Conservation (phyloP, 805 yeast species). For the Lachancea mirantina region DNA sequence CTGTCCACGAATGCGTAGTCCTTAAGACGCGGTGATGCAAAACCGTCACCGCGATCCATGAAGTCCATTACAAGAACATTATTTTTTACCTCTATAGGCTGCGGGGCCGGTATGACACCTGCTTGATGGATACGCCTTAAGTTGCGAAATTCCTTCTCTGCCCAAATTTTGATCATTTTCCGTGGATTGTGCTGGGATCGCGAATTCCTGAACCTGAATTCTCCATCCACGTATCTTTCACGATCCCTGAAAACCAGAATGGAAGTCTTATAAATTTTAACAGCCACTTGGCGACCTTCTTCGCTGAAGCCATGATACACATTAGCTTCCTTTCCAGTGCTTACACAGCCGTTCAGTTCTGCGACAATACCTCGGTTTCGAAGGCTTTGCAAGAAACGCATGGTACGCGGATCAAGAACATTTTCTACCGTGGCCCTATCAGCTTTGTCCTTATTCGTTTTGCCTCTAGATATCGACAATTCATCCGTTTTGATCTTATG, state of each 20-base stretch:
- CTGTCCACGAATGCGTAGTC: slow-evolving; percentile 71
- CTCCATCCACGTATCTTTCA: slow-evolving; percentile 94
- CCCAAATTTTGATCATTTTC: slow-evolving; percentile 97
- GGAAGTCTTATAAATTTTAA: slow-evolving; percentile 92
- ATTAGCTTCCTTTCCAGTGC: slow-evolving; percentile 98
- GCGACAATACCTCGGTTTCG: slow-evolving; percentile 79
- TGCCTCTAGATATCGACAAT: slow-evolving; percentile 46
- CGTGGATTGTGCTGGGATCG: slow-evolving; percentile 88
- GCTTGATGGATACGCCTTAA: slow-evolving; percentile 69
- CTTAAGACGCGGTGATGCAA: slow-evolving; percentile 83
- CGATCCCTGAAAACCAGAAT: slow-evolving; percentile 95
- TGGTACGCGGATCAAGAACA: slow-evolving; percentile 90
- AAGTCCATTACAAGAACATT: slow-evolving; percentile 96
- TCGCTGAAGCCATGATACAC: slow-evolving; percentile 73
- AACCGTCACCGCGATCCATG: slow-evolving; percentile 64
- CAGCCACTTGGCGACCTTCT: slow-evolving; percentile 59
- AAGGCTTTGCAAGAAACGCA: slow-evolving; percentile 71
- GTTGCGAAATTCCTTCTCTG: slow-evolving; percentile 94
- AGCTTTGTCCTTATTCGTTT: slow-evolving; percentile 70
- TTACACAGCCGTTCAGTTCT: slow-evolving; percentile 84
- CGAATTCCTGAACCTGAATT: slow-evolving; percentile 80
- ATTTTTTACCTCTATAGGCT: slow-evolving; percentile 79
- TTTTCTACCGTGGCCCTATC: slow-evolving; percentile 96
- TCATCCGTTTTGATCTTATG: slow-evolving; percentile 60
- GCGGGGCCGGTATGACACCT: slow-evolving; percentile 84